Percentiles rank a stretch among this genome's conserved stretches.
These are phyloP conservation scores for Aspergillus fumigatus DNA, from an alignment of 2,329 filamentous ascomycete species.

Conservation along the genomic window DNA sequence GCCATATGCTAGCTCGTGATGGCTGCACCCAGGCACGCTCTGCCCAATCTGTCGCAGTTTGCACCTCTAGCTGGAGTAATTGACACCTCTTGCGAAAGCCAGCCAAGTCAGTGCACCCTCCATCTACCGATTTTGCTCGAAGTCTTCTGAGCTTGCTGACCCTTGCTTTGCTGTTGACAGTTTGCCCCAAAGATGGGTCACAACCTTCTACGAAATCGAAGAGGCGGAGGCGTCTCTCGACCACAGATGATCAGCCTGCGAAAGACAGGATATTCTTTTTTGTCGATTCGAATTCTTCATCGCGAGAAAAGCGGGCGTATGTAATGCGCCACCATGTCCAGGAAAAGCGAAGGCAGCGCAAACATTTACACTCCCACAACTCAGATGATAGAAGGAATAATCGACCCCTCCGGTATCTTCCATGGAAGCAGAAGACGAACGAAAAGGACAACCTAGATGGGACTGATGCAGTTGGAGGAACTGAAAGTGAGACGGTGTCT, in stretches of 20 bases:
- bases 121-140: not conserved
- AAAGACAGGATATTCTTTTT: constrained; percentile 38
- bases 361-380: constrained; percentile 19
- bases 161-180: constrained; percentile 11
- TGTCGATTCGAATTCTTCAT: constrained; percentile 38
- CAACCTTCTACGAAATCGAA: constrained; percentile 16
- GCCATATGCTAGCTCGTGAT: constrained; percentile 8
- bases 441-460: not conserved
- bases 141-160: constrained; percentile 6
- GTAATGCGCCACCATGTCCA: constrained; percentile 44
- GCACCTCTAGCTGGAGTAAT: constrained; percentile 4
- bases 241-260: constrained; percentile 14
- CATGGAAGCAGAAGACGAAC: constrained; percentile 21
- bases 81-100: constrained; percentile 7
- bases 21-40: constrained; percentile 15
- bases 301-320: constrained; percentile 40
- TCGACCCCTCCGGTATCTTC: constrained; percentile 16
- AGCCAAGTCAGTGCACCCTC: constrained; percentile 14
- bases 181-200: constrained; percentile 11
- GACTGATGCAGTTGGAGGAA: not conserved
- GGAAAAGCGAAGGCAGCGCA: constrained; percentile 34
- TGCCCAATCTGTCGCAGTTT: constrained; percentile 13
- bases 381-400: constrained; percentile 12
- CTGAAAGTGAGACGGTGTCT: not conserved
- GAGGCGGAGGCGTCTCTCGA: constrained; percentile 25